Evolutionary conservation across 1,284 basidiomycete genomes (phyloP).

Genomic region (Trichosporon coremiiforme): DNA sequence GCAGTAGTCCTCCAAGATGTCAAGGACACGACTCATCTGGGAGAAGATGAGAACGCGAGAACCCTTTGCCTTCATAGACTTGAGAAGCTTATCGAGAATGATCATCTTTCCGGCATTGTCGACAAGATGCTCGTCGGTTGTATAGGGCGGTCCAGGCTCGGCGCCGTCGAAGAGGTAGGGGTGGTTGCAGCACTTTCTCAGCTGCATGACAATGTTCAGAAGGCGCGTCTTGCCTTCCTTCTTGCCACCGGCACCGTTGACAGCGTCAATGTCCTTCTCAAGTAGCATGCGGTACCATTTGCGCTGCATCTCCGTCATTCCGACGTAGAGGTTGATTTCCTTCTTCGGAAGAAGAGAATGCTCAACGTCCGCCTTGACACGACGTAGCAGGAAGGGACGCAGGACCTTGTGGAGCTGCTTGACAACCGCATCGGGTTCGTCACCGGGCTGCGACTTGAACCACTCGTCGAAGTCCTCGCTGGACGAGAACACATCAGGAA

Average conservation of each 20-base stretch:
- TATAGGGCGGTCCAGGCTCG: conserved; percentile 97
- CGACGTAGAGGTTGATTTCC: conserved; percentile 98
- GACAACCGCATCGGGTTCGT: conserved; percentile 82
- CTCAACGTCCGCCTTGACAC: conserved; percentile 96
- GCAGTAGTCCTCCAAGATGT: conserved; percentile 98
- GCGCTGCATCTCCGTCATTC: conserved; percentile 95
- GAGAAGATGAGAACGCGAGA: conserved; percentile 96
- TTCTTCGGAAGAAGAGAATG: conserved; percentile 96
- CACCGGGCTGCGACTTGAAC: conserved; percentile 73
- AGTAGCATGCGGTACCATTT: conserved; percentile 96
- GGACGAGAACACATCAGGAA: conserved; percentile 62
- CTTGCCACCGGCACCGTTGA: conserved; percentile 93
- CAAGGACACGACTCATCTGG: conserved; percentile 94
- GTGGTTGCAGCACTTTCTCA: conserved; percentile 65
- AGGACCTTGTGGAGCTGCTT: conserved; percentile 98
- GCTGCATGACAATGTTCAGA: conserved; percentile 99
- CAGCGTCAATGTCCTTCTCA: conserved; percentile 98
- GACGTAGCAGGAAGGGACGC: conserved; percentile 91
- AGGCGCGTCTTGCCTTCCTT: conserved; percentile 98
- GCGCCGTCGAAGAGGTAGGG: conserved; percentile 79
- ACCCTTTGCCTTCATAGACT: conserved; percentile 86
- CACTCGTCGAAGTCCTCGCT: conserved; percentile 78
- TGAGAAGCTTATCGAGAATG: conserved; percentile 90
- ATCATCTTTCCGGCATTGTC: conserved; percentile 97
- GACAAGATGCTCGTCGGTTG: conserved; percentile 95